Evolutionary conservation across 768 basidiomycete species (phyloP), one percentile per base, ranked within the genome.

Genomic region (Boletus subparvulus): DNA sequence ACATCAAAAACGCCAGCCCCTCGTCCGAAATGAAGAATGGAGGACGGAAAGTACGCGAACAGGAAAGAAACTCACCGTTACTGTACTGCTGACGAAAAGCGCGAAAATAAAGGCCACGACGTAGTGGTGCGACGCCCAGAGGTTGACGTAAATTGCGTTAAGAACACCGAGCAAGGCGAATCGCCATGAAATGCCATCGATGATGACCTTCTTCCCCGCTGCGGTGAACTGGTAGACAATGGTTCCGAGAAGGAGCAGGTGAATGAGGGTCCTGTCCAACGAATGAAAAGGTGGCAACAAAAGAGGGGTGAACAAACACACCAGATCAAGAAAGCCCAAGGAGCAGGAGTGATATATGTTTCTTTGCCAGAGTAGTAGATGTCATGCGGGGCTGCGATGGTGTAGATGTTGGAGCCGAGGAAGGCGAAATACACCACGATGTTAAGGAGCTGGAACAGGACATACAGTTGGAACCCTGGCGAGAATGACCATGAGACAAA

Each of bases 291-390:
- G 52, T 43, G 33, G 42, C 50, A 41, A 43, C 36, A 19, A 43
- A 46, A 17, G 12, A 24, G 37, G 36, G 46, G 44, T 21, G 44
- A 47, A 26, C 24, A 35, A 17, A 69, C 78, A 41, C 53, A 89
- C 92, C 94, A 96, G 69, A 94, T 88, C 76, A 88, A 82, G 78
- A 94, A 96, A 2, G 91, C 88, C 85, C 90, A 97, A 28, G 87
- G 85, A 26, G 92, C 91, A n/a, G 96, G 96, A 2, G 94, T 97
- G 55, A 98, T 77, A 73, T 94, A 98, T 0, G 95, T 97, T 63
- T 90, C 86, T 70, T 92, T 92, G 44, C 84, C 85, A 61, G 77
- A 72, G 68, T 79, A 84, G 74, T 92, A 92, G 49, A 85, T 79
- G 60, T 82, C 85, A 41, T 82, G 80, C 1, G 91, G 91, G 3